Evolutionary conservation across 2,329 filamentous ascomycete genomes (phyloP).

Genomic region (Cercospora zeina): DNA sequence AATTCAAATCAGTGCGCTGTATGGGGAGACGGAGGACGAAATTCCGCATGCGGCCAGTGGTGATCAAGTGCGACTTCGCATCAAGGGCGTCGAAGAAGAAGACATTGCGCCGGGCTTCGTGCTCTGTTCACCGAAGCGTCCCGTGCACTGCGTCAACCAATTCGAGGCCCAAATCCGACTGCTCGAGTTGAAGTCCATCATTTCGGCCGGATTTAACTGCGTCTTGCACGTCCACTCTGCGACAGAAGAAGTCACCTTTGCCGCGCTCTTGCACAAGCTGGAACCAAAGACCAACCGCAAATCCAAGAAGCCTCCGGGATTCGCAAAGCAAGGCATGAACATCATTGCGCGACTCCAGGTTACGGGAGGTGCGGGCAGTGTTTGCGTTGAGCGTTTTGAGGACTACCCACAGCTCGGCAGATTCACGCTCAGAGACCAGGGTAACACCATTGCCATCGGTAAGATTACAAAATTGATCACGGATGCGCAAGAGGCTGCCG

Average conservation of each 20-base stretch:
- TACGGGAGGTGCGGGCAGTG: constrained; percentile 71
- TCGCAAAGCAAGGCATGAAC: constrained; percentile 76
- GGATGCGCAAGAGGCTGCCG: constrained; percentile 38
- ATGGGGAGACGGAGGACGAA: constrained; percentile 96
- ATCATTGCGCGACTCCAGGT: constrained; percentile 93
- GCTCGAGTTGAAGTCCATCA: constrained; percentile 88
- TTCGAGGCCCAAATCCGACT: constrained; percentile 98
- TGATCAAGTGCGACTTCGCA: constrained; percentile 88
- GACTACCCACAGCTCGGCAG: constrained; percentile 93
- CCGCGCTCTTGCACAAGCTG: constrained; percentile 82
- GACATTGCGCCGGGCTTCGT: constrained; percentile 95
- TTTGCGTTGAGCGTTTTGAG: constrained; percentile 93
- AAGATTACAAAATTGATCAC: constrained; percentile 91
- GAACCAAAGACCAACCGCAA: constrained; percentile 92
- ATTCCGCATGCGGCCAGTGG: constrained; percentile 78
- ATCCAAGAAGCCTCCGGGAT: constrained; percentile 89
- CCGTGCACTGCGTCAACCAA: constrained; percentile 82
- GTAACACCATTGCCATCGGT: constrained; percentile 98
- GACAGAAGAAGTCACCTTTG: constrained; percentile 95
- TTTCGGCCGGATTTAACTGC: constrained; percentile 94
- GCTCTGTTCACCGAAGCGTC: constrained; percentile 87
- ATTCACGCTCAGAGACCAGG: constrained; percentile 83
- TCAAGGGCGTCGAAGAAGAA: constrained; percentile 95
- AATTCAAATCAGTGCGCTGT: constrained; percentile 79
- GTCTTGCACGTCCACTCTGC: constrained; percentile 96